phyloP scores from a whole-genome alignment of 1,284 basidiomycete genomes.

The Microstroma glucosiphilum region DNA sequence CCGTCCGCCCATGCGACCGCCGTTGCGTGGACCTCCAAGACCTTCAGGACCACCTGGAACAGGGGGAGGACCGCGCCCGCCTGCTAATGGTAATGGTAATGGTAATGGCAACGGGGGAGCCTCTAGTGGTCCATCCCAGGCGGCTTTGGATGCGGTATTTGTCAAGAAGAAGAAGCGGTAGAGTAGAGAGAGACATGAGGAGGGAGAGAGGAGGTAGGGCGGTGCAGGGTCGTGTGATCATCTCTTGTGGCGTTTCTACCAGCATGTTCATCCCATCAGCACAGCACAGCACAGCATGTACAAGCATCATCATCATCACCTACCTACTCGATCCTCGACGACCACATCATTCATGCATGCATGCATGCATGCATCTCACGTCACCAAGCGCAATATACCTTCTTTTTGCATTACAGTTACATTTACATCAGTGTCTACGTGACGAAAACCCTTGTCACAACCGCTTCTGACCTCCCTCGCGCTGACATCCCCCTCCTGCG shows the following conservation, averaged over 20 bases:
- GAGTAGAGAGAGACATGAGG: not conserved
- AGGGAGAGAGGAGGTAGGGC: not conserved
- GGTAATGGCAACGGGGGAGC: not conserved
- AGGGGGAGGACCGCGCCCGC: not conserved
- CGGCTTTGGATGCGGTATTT: constrained; percentile 3
- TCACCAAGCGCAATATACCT: too few species aligned
- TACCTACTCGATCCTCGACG: not conserved
- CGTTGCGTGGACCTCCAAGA: not conserved
- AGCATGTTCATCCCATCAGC: not conserved
- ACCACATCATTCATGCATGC: too few species aligned
- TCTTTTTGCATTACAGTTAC: too few species aligned
- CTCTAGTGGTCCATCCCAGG: constrained; percentile 1
- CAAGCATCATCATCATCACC: not conserved
- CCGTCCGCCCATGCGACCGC: not conserved
- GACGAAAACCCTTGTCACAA: too few species aligned
- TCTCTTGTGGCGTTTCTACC: not conserved
- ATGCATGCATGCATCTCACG: too few species aligned
- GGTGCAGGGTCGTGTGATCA: not conserved
- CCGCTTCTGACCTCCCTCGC: too few species aligned
- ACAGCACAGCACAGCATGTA: not conserved
- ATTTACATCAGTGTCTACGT: too few species aligned
- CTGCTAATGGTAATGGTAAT: not conserved
- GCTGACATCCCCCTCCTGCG: too few species aligned
- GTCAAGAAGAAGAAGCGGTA: constrained; percentile 5
- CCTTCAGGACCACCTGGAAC: not conserved